A percentile compares a stretch with the other conserved stretches of the same genome.
Evolutionary conservation across 345 rosid genomes (phyloP).

Genomic region (Corchorus capsularis): DNA sequence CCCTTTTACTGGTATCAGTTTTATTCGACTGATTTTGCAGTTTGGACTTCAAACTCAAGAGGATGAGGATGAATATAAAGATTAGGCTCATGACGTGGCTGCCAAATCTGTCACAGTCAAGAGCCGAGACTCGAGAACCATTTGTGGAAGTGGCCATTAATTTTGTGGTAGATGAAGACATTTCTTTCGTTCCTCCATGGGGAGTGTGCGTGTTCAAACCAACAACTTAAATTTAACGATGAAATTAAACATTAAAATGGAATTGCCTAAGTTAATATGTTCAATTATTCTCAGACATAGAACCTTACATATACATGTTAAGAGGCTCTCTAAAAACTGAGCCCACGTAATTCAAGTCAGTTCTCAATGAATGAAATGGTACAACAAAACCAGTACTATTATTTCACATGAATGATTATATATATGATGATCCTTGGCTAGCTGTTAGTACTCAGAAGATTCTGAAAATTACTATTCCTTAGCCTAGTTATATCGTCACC

Average conservation of each 20-base stretch:
- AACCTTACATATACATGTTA: constrained; percentile 2
- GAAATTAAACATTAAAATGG: not conserved
- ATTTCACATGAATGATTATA: not conserved
- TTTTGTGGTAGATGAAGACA: too few species aligned
- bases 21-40: too few species aligned
- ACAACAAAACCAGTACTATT: not conserved
- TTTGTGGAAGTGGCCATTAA: too few species aligned
- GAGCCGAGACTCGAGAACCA: too few species aligned
- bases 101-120: too few species aligned
- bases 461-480: not conserved
- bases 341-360: not conserved
- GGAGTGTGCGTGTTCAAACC: too few species aligned
- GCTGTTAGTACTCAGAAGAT: not conserved
- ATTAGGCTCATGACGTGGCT: too few species aligned
- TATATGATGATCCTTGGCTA: not conserved
- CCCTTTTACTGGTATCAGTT: too few species aligned
- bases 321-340: not conserved
- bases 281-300: not conserved
- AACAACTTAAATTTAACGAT: not conserved
- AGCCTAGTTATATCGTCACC: not conserved
- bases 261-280: too few species aligned
- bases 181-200: too few species aligned
- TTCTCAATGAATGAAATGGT: constrained; percentile 4
- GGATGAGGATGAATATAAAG: too few species aligned
- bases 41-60: too few species aligned